A percentile compares a stretch with the other conserved stretches of the same genome.
phyloP scores from a whole-genome alignment of 192 early-diverging fungal species.

The Coemansia sp. region DNA sequence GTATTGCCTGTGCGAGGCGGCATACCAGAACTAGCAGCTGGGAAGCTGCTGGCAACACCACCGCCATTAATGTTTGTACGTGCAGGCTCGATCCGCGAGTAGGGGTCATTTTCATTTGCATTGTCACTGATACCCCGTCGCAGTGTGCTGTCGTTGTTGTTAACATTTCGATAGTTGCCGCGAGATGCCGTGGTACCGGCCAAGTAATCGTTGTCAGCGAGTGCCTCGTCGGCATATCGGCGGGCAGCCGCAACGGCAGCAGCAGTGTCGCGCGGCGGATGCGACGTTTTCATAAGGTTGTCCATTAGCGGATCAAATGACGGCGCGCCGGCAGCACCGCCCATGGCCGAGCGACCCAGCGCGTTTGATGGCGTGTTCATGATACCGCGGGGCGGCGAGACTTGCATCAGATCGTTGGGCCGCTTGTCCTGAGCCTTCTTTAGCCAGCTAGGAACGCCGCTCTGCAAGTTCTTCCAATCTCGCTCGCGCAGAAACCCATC shows the following conservation, averaged over 20 bases:
- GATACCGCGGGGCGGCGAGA: slow-evolving; percentile 33
- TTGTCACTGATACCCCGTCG: background rate
- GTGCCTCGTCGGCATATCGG: slow-evolving; percentile 1
- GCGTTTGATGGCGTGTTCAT: slow-evolving; percentile 30
- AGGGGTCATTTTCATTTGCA: background rate
- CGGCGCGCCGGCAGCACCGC: background rate
- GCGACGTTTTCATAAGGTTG: slow-evolving; percentile 23
- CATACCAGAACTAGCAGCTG: background rate
- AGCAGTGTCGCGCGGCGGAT: slow-evolving; percentile 10
- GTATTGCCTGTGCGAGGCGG: background rate
- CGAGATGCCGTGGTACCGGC: background rate
- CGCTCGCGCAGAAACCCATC: slow-evolving; percentile 37
- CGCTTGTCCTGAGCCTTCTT: slow-evolving; percentile 22
- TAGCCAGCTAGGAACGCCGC: slow-evolving; percentile 26
- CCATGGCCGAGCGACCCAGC: slow-evolving; percentile 11
- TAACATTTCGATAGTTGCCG: background rate
- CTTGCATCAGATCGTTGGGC: slow-evolving; percentile 14
- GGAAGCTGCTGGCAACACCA: slow-evolving; percentile 4
- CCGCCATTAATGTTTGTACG: slow-evolving; percentile 16
- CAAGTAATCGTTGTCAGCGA: slow-evolving; percentile 6
- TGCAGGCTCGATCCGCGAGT: slow-evolving; percentile 10
- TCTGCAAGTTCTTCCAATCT: slow-evolving; percentile 21
- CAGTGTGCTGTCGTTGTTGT: background rate
- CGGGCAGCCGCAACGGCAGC: slow-evolving; percentile 6
- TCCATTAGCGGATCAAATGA: slow-evolving; percentile 22